phyloP scores from a whole-genome alignment of 768 basidiomycete species.

The Mycena leptocephala region DNA sequence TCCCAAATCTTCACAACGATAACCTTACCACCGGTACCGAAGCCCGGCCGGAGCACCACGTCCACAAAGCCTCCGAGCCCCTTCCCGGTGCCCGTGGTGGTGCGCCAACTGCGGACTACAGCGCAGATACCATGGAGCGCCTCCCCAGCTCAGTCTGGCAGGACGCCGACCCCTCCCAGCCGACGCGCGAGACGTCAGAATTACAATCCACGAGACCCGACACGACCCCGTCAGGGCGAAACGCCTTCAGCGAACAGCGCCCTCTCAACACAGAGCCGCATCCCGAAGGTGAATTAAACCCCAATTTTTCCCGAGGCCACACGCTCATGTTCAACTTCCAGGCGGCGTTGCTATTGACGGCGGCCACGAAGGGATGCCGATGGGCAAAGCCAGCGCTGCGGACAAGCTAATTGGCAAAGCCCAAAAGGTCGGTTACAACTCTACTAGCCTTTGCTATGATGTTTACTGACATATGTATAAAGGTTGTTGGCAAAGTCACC shows the following conservation, averaged over 20 bases:
- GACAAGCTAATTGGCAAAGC: constrained; percentile 76
- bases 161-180: constrained; percentile 17
- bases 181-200: constrained; percentile 27
- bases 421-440: constrained; percentile 60
- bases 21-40: background rate
- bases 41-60: constrained; percentile 55
- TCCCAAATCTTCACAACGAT: constrained; percentile 21
- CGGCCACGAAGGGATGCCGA: constrained; percentile 47
- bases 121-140: constrained; percentile 55
- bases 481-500: constrained; percentile 67
- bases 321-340: constrained; percentile 11
- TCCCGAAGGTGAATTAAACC: constrained; percentile 44
- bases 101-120: constrained; percentile 55
- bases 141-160: constrained; percentile 37
- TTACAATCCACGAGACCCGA: constrained; percentile 6
- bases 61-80: constrained; percentile 65
- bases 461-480: background rate
- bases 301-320: no score
- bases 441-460: background rate
- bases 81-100: constrained; percentile 60
- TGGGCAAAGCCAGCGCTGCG: constrained; percentile 58
- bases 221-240: constrained; percentile 31
- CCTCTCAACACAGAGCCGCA: constrained; percentile 56
- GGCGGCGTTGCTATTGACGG: constrained; percentile 54
- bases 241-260: constrained; percentile 50